Percentiles rank a stretch among this genome's conserved stretches.
Evolutionary conservation across 257 asterid species (phyloP).

Genomic region (Leonotis leonurus): DNA sequence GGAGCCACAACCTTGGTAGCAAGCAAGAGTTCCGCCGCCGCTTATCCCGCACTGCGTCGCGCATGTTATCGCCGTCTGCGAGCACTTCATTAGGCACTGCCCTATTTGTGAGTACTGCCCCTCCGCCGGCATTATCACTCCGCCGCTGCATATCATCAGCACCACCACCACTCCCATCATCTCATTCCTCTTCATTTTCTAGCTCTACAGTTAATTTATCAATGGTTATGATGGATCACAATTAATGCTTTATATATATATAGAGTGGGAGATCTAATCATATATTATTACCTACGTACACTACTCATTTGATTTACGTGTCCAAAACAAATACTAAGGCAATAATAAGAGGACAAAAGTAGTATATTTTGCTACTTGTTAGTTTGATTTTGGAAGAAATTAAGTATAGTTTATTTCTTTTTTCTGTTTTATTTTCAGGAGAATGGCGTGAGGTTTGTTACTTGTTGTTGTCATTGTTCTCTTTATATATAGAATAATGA

Average conservation of each 20-base stretch:
- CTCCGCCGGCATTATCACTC: not conserved
- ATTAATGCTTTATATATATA: not conserved
- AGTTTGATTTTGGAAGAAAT: not conserved
- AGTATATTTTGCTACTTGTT: too few species aligned
- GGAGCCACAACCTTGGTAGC: constrained; percentile 26
- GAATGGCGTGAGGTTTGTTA: not conserved
- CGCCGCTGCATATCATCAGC: not conserved
- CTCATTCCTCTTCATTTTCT: not conserved
- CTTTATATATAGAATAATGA: not conserved
- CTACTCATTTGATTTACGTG: too few species aligned
- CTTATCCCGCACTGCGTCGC: not conserved
- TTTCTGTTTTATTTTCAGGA: not conserved
- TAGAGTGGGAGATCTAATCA: not conserved
- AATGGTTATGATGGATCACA: not conserved
- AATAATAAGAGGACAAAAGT: too few species aligned
- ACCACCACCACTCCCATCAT: not conserved
- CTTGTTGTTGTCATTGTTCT: not conserved
- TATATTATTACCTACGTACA: too few species aligned
- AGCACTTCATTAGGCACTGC: constrained; percentile 18
- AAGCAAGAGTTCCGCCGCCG: not conserved
- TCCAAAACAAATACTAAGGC: too few species aligned
- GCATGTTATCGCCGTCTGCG: constrained; percentile 18
- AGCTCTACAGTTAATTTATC: not conserved
- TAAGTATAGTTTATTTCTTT: not conserved
- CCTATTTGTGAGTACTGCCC: constrained; percentile 14